Percentiles rank a stretch among this genome's conserved stretches.
Evolutionary conservation across 805 yeast species (phyloP).

Genomic region (Monosporozyma servazzii): DNA sequence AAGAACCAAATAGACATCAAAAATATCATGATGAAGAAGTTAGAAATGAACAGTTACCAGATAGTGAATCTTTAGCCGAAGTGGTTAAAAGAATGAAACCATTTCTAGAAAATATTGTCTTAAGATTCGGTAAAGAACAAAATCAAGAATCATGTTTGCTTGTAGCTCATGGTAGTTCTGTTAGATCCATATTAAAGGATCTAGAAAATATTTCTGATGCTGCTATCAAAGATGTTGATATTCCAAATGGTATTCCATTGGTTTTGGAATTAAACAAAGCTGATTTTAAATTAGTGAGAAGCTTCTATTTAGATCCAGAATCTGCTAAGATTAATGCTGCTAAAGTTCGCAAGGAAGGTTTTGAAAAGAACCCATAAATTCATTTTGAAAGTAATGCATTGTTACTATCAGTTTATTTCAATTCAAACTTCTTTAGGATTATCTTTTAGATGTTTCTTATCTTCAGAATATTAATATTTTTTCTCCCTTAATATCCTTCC

Average conservation of each 20-base stretch:
- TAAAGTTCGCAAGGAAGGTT: slow-evolving; percentile 72
- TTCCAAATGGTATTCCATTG: slow-evolving; percentile 79
- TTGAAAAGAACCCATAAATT: slow-evolving; percentile 24
- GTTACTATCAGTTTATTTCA: not conserved
- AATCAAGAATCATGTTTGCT: slow-evolving; percentile 50
- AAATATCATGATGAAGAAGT: slow-evolving; percentile 31
- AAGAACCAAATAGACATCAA: slow-evolving; percentile 29
- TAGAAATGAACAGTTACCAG: slow-evolving; percentile 42
- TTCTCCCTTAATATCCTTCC: not conserved
- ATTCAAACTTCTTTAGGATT: not conserved
- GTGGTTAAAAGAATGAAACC: slow-evolving; percentile 61
- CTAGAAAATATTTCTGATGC: slow-evolving; percentile 56
- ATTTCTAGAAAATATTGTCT: slow-evolving; percentile 42
- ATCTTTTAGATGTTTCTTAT: not conserved
- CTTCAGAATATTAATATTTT: not conserved
- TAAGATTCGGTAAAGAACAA: slow-evolving; percentile 37
- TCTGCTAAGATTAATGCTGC: slow-evolving; percentile 71
- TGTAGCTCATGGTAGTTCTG: slow-evolving; percentile 78
- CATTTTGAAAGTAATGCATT: not conserved
- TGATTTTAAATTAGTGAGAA: slow-evolving; percentile 36
- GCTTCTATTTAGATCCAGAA: slow-evolving; percentile 72
- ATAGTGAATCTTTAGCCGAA: slow-evolving; percentile 65
- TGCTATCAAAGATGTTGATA: slow-evolving; percentile 63
- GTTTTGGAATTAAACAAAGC: slow-evolving; percentile 51
- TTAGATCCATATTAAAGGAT: slow-evolving; percentile 64